phyloP scores from a whole-genome alignment of 352 stramenopile genomes.

The Pythium phragmiticola region DNA sequence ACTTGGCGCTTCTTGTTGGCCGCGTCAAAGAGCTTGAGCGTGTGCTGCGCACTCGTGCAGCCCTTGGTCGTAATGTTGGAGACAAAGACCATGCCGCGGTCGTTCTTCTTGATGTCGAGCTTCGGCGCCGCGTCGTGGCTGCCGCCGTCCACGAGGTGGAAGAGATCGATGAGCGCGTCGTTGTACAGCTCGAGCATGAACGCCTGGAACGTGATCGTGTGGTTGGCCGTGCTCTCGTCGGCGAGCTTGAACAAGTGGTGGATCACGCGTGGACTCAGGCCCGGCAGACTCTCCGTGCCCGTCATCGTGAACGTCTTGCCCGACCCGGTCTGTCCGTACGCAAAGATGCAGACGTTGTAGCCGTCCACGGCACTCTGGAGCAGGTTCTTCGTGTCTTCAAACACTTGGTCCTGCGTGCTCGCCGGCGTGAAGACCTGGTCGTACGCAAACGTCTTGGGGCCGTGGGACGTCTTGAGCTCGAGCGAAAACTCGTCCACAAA shows the following conservation, averaged over 20 bases:
- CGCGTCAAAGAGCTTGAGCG: slow-evolving; percentile 81
- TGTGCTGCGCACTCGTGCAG: slow-evolving; percentile 65
- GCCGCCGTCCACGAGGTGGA: slow-evolving; percentile 76
- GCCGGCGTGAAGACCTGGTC: slow-evolving; percentile 88
- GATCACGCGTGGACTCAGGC: slow-evolving; percentile 87
- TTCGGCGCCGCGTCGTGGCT: slow-evolving; percentile 54
- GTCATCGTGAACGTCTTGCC: slow-evolving; percentile 96
- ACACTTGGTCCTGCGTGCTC: slow-evolving; percentile 82
- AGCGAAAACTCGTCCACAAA: slow-evolving; percentile 87
- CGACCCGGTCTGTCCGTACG: slow-evolving; percentile 92
- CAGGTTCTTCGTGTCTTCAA: slow-evolving; percentile 92
- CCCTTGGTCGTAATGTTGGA: slow-evolving; percentile 83
- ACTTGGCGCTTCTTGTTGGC: slow-evolving; percentile 91
- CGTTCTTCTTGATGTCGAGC: slow-evolving; percentile 93
- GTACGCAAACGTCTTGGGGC: slow-evolving; percentile 88
- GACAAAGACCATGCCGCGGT: slow-evolving; percentile 91
- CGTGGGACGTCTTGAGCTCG: slow-evolving; percentile 74
- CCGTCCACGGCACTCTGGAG: slow-evolving; percentile 90
- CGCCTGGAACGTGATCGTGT: slow-evolving; percentile 71
- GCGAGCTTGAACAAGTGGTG: slow-evolving; percentile 81
- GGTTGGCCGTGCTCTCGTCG: slow-evolving; percentile 47
- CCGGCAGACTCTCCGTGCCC: slow-evolving; percentile 59
- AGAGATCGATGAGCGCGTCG: slow-evolving; percentile 88
- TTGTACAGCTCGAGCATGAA: slow-evolving; percentile 95
- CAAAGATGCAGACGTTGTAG: slow-evolving; percentile 93